phyloP scores from a whole-genome alignment of 768 basidiomycete species.

The Candolleomyces aberdarensis region DNA sequence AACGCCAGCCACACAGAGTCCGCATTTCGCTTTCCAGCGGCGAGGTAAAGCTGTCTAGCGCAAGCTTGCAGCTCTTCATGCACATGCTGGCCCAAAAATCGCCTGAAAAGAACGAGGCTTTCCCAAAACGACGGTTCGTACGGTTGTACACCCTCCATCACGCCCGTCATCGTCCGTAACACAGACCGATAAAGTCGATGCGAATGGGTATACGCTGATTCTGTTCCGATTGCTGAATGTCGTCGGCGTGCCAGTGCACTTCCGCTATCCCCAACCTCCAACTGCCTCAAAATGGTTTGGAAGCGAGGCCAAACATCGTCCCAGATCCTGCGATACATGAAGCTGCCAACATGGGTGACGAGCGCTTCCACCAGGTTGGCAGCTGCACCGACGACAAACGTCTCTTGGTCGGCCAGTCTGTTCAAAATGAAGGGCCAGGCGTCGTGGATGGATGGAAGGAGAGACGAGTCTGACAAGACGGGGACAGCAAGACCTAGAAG shows the following conservation, averaged over 20 bases:
- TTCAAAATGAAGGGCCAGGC: slow-evolving; percentile 96
- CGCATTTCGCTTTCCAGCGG: slow-evolving; percentile 57
- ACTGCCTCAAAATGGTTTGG: slow-evolving; percentile 49
- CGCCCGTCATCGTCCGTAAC: slow-evolving; percentile 67
- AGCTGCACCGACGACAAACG: slow-evolving; percentile 78
- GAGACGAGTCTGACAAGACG: slow-evolving; percentile 65
- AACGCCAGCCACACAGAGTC: slow-evolving; percentile 88
- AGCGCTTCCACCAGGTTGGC: slow-evolving; percentile 72
- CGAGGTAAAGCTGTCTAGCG: slow-evolving; percentile 63
- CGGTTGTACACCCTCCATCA: slow-evolving; percentile 62
- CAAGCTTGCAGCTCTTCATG: slow-evolving; percentile 73
- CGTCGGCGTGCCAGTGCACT: slow-evolving; percentile 66
- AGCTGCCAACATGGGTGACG: slow-evolving; percentile 68
- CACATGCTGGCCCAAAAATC: slow-evolving; percentile 65
- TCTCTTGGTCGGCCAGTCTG: slow-evolving; percentile 67
- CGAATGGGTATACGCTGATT: slow-evolving; percentile 75
- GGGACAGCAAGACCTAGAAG: slow-evolving; percentile 74
- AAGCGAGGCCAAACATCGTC: slow-evolving; percentile 94
- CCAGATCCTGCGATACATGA: slow-evolving; percentile 83
- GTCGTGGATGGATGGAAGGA: slow-evolving; percentile 81
- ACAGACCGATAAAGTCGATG: slow-evolving; percentile 80
- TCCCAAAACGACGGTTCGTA: slow-evolving; percentile 80
- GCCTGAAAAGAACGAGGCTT: slow-evolving; percentile 67
- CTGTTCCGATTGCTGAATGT: slow-evolving; percentile 40
- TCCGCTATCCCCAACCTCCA: slow-evolving; percentile 60